Conservation (phyloP, 345 rosid species). For the Odontarrhena argentea region DNA sequence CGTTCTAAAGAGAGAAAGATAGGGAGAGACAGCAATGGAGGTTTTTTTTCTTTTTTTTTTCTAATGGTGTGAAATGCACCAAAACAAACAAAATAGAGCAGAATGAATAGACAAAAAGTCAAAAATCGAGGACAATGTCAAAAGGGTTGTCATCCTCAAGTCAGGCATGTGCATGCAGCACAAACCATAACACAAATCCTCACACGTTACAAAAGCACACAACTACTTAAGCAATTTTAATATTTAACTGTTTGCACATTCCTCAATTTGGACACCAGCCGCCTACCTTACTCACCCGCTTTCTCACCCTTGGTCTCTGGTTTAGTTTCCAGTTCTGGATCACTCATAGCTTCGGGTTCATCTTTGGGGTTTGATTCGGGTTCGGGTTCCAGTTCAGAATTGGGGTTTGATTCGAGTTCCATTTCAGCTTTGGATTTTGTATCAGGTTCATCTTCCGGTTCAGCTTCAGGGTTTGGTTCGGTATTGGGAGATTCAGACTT, state of each 20-base stretch:
- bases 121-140: conserved; percentile 36
- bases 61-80: conserved; percentile 19
- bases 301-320: conserved; percentile 34
- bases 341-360: conserved; percentile 1
- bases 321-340: conserved; percentile 13
- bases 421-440: conserved; percentile 11
- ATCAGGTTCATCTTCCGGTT: conserved; percentile 6
- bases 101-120: conserved; percentile 43
- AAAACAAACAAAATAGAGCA: conserved; percentile 29
- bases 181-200: conserved; percentile 34
- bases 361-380: not conserved
- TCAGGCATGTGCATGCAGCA: conserved; percentile 30
- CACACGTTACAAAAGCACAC: conserved; percentile 39
- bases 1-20: conserved; percentile 16
- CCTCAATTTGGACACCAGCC: not conserved
- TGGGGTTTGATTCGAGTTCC: conserved; percentile 24
- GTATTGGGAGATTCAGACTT: conserved; percentile 42
- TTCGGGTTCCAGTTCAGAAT: conserved; percentile 21
- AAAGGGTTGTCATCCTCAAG: conserved; percentile 31
- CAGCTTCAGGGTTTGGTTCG: conserved; percentile 19
- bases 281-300: conserved; percentile 31
- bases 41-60: not conserved
- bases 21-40: too few species aligned
- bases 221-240: conserved; percentile 29
- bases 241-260: conserved; percentile 30